Evolutionary conservation across 805 yeast species (phyloP), one percentile per base, ranked within the genome.

Genomic region (Kodamaea nitidulidarum): DNA sequence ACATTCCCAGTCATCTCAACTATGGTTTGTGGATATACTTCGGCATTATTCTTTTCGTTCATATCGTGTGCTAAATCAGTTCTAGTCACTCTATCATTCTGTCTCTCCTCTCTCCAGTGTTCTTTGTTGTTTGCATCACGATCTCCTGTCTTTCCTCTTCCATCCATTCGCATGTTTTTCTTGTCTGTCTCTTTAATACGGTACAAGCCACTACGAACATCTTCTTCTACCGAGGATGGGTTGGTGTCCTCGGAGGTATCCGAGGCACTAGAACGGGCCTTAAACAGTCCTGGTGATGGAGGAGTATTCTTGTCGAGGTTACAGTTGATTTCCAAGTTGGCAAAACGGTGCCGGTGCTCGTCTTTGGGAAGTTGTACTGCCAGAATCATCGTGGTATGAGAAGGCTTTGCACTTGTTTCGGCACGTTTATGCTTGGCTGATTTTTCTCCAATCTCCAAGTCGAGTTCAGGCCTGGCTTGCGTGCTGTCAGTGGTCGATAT

Each of bases 241-340:
- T 53, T 40, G 4, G 63, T 57, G 29, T 56, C 61, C 27, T 56
- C 49, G n/a, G 60, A 46, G 3, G 41, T 28, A 26, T 49, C 55
- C 2, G 60, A 51, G 4, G 49, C 43, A 34, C 52, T 60, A 3
- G 60, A 55, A 12, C 52, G 49, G 1, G 57, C 45, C 38, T 54
- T 56, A 36, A 51, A 54, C 18, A 58, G 55, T 2, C 50, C 50
- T 8, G 60, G 61, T 4, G 58, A 52, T 1, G 61, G 51, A 8
- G 36, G 32, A 7, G 44, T 35, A 31, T 48, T 42, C 32, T 43
- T 47, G 24, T 35, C 17, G 3, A 16, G 29, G 4, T 33, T 21
- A 9, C 17, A 11, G 14, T 17, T 18, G 24, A 30, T 12, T 16
- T 7, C 21, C 32, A 35, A 27, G 17, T 25, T 26, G 12, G 15